These are phyloP conservation scores for Phyllosticta citribraziliensis DNA, from an alignment of 2,329 filamentous ascomycete genomes.

Conservation along the genomic window DNA sequence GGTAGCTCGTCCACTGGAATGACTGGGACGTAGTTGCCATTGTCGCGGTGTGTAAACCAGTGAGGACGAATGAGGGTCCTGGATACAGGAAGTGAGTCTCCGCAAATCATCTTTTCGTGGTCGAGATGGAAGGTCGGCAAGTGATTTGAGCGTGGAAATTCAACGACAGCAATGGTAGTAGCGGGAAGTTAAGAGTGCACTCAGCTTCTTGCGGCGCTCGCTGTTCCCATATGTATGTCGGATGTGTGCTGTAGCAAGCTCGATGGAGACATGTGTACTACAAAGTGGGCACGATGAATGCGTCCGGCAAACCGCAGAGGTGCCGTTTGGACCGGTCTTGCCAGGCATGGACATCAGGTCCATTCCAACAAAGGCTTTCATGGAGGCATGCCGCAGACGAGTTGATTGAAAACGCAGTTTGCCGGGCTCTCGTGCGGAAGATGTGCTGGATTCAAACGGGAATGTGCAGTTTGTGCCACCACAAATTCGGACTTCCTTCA, in stretches of 20 bases:
- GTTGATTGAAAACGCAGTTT: background rate
- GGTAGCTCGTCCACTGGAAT: conserved; percentile 36
- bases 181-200: background rate
- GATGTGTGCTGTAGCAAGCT: background rate
- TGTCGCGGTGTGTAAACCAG: conserved; percentile 30
- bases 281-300: background rate
- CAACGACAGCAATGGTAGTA: background rate
- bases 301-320: background rate
- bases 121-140: background rate
- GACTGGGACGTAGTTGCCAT: conserved; percentile 28
- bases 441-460: background rate
- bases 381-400: background rate
- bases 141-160: background rate
- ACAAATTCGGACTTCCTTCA: background rate
- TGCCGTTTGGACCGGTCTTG: background rate
- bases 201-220: background rate
- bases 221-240: background rate
- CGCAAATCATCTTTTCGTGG: background rate
- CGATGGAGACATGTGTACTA: background rate
- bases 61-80: conserved; percentile 13
- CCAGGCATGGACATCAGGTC: background rate
- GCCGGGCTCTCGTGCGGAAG: background rate
- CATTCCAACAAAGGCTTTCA: background rate
- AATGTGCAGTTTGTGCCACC: background rate
- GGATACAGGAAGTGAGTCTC: background rate